Evolutionary conservation across 2,329 filamentous ascomycete species (phyloP).

Genomic region (Zasmidium angulare): DNA sequence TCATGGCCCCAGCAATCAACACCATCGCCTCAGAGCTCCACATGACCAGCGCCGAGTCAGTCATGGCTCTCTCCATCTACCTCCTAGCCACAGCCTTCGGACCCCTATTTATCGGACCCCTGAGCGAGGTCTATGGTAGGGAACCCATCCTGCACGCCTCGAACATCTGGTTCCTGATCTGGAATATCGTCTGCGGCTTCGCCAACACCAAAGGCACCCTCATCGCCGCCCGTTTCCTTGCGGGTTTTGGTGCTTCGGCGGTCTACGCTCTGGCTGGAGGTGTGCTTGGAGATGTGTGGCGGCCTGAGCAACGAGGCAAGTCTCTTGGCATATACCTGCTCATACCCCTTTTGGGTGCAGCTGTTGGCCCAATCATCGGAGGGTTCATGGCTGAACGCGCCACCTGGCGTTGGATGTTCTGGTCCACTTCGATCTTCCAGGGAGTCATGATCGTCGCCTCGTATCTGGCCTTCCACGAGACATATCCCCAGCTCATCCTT

Average conservation of each 20-base stretch:
- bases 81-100: constrained; percentile 24
- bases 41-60: constrained; percentile 28
- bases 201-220: constrained; percentile 43
- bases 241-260: constrained; percentile 51
- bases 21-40: constrained; percentile 43
- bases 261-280: constrained; percentile 27
- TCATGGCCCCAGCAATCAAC: constrained; percentile 51
- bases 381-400: constrained; percentile 38
- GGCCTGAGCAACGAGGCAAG: constrained; percentile 18
- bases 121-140: constrained; percentile 50
- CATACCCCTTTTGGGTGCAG: constrained; percentile 21
- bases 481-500: constrained; percentile 40
- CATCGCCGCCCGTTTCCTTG: constrained; percentile 49
- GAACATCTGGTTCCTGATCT: constrained; percentile 53
- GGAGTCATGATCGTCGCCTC: constrained; percentile 26
- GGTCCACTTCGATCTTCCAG: constrained; percentile 40
- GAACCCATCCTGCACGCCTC: constrained; percentile 43
- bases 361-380: constrained; percentile 28
- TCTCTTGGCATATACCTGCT: constrained; percentile 18
- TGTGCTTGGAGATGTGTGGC: constrained; percentile 22
- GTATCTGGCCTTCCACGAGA: constrained; percentile 38
- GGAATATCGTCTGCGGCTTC: constrained; percentile 51
- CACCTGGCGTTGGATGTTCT: constrained; percentile 48
- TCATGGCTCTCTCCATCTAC: constrained; percentile 23
- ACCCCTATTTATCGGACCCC: constrained; percentile 18